phyloP scores from a whole-genome alignment of 257 asterid genomes.

The Rauvolfia tetraphylla region DNA sequence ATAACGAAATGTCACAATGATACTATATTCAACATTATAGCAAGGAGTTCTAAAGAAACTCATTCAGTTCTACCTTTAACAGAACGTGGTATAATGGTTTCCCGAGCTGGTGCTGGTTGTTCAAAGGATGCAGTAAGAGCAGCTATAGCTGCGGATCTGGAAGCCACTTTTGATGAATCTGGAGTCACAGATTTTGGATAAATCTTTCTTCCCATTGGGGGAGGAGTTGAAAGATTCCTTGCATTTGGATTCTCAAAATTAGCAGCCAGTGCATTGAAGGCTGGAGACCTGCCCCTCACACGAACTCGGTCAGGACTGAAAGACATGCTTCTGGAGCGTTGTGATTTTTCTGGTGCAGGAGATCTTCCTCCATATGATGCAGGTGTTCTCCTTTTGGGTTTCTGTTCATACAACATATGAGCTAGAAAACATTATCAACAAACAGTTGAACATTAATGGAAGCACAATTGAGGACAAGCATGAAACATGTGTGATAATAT shows the following conservation, averaged over 20 bases:
- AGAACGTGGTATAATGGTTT: conserved; percentile 53
- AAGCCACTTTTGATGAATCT: conserved; percentile 48
- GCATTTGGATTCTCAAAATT: conserved; percentile 71
- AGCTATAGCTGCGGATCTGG: conserved; percentile 69
- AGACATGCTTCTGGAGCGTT: conserved; percentile 95
- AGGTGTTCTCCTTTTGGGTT: conserved; percentile 80
- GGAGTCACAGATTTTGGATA: conserved; percentile 89
- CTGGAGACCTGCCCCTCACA: conserved; percentile 97
- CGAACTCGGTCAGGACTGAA: conserved; percentile 98
- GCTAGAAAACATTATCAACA: conserved; percentile 9
- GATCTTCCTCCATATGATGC: conserved; percentile 76
- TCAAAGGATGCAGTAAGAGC: conserved; percentile 64
- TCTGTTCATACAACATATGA: conserved; percentile 41
- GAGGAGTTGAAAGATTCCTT: conserved; percentile 93
- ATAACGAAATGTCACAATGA: not conserved
- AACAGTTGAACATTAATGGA: not conserved
- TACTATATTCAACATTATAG: not conserved
- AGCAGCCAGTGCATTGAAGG: conserved; percentile 95
- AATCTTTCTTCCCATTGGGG: conserved; percentile 76
- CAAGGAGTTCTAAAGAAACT: not conserved
- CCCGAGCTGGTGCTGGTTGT: conserved; percentile 61
- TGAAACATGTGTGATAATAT: not conserved
- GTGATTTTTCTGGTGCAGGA: conserved; percentile 77
- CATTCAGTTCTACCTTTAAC: conserved; percentile 47
- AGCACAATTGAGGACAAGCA: not conserved